Evolutionary conservation across 192 early-diverging fungal genomes (phyloP), one percentile per base, ranked within the genome.

Genomic region (Gryganskiella cystojenkinii): DNA sequence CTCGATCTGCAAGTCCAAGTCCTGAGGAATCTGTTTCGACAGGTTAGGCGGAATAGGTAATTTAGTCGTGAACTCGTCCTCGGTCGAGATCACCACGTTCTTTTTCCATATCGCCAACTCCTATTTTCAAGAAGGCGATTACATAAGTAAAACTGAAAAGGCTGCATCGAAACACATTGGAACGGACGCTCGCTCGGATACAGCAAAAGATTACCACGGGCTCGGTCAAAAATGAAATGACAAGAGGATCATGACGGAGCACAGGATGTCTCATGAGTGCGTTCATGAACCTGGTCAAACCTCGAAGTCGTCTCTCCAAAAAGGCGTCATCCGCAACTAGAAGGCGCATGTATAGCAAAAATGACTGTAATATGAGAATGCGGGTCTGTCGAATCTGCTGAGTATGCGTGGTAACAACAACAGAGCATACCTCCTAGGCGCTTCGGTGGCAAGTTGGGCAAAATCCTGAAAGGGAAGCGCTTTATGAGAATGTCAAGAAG

Each of bases 361-460:
- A 13, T 9, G 45, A 49, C 35, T 30, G 51, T 47, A 47, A 43
- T n/a, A 34, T 56, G 22, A 42, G 42, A 43, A 44, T 31, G 14
- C 19, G 10, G 25, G 17, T 4, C 3, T 47, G 15, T 61, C 20
- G 4, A 61, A 40, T 7, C n/a, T n/a, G n/a, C n/a, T n/a, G n/a
- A n/a, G n/a, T n/a, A n/a, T n/a, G n/a, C n/a, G n/a, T n/a, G n/a
- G n/a, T n/a, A n/a, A n/a, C n/a, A n/a, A n/a, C n/a, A n/a, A n/a
- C n/a, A n/a, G n/a, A n/a, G 3, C 27, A 30, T 90, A 89, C 94
- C 91, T 84, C 89, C 88, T 46, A 95, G 84, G 47, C 93, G 91
- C 73, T 98, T 98, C 6, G 96, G 96, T 37, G 96, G 96, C 14
- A 96, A 84, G 71, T 89, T 87, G 5, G 93, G 91, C 30, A 92